phyloP scores from a whole-genome alignment of 139 green algal species.

The Raphidocelis subcapitata region DNA sequence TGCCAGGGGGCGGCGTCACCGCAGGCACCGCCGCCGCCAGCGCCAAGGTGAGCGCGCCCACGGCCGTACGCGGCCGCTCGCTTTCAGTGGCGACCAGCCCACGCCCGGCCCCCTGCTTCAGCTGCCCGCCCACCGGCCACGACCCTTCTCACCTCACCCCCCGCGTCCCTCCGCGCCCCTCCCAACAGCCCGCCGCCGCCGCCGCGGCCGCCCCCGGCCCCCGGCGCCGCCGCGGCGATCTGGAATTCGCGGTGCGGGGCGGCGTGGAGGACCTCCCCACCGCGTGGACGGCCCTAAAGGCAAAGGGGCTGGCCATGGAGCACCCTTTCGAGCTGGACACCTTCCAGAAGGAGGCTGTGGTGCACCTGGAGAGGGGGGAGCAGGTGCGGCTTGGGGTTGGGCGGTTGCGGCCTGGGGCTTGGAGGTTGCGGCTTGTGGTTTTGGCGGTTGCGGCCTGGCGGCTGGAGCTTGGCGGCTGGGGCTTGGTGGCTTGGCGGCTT shows the following conservation, averaged over 20 bases:
- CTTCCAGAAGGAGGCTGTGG: conserved; percentile 89
- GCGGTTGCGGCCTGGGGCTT: neutral
- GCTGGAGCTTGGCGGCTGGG: too few species aligned
- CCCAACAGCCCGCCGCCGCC: neutral
- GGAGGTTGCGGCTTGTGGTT: neutral
- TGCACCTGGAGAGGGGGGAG: conserved; percentile 31
- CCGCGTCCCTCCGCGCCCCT: neutral
- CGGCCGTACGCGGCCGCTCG: too few species aligned
- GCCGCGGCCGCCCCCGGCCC: neutral
- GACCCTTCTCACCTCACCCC: too few species aligned
- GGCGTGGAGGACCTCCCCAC: conserved; percentile 8
- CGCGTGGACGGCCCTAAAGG: conserved; percentile 16
- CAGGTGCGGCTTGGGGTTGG: conserved; percentile 1
- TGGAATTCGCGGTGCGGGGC: conserved; percentile 18
- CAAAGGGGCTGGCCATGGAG: conserved; percentile 43
- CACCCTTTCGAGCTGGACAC: conserved; percentile 92
- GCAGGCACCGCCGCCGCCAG: too few species aligned
- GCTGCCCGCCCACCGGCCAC: too few species aligned
- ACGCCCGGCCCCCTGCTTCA: too few species aligned
- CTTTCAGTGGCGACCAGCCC: too few species aligned
- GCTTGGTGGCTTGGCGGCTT: neutral
- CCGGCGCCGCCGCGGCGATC: neutral
- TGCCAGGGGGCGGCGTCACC: neutral
- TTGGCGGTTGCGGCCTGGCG: too few species aligned
- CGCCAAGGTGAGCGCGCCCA: too few species aligned